Percentiles rank a stretch among this genome's conserved stretches.
Evolutionary conservation across 345 rosid species (phyloP).

Genomic region (Eucalyptus fibrosa): DNA sequence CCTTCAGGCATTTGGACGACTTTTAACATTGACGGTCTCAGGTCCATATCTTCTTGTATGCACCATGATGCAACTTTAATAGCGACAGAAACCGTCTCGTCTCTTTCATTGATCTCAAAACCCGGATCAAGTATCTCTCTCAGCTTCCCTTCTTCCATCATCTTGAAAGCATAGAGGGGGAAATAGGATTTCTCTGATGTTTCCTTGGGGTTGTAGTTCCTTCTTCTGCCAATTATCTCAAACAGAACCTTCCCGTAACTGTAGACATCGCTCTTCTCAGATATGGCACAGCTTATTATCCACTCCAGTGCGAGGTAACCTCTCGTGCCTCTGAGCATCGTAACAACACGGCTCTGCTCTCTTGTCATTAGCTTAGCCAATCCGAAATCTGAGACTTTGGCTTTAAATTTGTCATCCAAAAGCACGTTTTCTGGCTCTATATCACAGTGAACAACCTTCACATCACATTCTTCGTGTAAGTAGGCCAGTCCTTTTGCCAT

Average conservation of each 20-base stretch:
- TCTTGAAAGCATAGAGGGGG: constrained; percentile 80
- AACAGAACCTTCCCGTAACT: constrained; percentile 80
- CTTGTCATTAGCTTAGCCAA: constrained; percentile 83
- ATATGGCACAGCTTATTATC: constrained; percentile 84
- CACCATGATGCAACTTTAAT: constrained; percentile 83
- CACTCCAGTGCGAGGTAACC: constrained; percentile 94
- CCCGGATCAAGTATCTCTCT: constrained; percentile 48
- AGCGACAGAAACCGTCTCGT: constrained; percentile 30
- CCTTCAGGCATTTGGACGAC: constrained; percentile 96
- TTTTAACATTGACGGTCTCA: constrained; percentile 74
- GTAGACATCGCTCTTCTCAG: constrained; percentile 87
- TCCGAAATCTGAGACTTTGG: constrained; percentile 90
- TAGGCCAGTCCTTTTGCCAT: constrained; percentile 87
- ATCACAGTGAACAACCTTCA: constrained; percentile 74
- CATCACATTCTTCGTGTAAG: constrained; percentile 79
- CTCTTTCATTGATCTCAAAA: constrained; percentile 23
- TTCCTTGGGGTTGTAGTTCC: constrained; percentile 49
- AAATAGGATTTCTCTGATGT: constrained; percentile 73
- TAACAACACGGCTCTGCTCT: constrained; percentile 86
- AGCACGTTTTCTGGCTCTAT: constrained; percentile 90
- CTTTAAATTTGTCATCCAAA: constrained; percentile 55
- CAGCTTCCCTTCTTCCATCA: constrained; percentile 80
- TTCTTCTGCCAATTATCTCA: constrained; percentile 77
- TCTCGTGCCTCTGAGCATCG: constrained; percentile 74
- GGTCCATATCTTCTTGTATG: constrained; percentile 72